Evolutionary conservation across 441 rosid genomes (phyloP).

Genomic region (Euphorbia corollata): DNA sequence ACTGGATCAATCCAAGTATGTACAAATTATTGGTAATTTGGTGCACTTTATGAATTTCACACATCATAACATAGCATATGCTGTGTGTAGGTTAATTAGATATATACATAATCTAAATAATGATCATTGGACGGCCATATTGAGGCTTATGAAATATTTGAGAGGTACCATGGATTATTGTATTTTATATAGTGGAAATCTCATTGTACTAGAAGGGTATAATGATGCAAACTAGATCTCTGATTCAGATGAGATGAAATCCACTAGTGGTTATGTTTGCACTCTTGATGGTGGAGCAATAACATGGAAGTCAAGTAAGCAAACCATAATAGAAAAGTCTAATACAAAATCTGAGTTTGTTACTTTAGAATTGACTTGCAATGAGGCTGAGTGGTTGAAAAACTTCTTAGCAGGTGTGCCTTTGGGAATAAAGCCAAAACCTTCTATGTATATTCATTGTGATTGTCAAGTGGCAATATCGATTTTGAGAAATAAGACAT

Average conservation of each 20-base stretch:
- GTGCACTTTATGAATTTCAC: not conserved
- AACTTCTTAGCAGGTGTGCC: not conserved
- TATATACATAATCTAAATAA: not conserved
- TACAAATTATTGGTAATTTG: not conserved
- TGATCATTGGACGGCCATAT: not conserved
- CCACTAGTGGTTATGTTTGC: constrained; percentile 3
- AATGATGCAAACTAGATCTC: not conserved
- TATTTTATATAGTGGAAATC: not conserved
- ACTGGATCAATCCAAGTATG: not conserved
- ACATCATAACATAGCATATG: not conserved
- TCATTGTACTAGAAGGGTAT: not conserved
- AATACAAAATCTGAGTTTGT: not conserved
- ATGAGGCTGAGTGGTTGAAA: not conserved
- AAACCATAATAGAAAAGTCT: not conserved
- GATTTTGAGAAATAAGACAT: not conserved
- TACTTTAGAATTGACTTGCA: not conserved
- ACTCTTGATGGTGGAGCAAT: not conserved
- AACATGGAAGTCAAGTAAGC: not conserved
- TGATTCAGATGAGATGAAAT: not conserved
- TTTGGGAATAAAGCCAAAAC: not conserved
- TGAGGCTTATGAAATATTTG: not conserved
- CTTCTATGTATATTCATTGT: not conserved
- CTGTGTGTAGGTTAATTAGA: not conserved
- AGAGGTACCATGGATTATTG: not conserved
- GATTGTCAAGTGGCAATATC: not conserved